Base-by-base conservation (phyloP, 2,329 filamentous ascomycete species). In the Aspergillus carbonarius region DNA sequence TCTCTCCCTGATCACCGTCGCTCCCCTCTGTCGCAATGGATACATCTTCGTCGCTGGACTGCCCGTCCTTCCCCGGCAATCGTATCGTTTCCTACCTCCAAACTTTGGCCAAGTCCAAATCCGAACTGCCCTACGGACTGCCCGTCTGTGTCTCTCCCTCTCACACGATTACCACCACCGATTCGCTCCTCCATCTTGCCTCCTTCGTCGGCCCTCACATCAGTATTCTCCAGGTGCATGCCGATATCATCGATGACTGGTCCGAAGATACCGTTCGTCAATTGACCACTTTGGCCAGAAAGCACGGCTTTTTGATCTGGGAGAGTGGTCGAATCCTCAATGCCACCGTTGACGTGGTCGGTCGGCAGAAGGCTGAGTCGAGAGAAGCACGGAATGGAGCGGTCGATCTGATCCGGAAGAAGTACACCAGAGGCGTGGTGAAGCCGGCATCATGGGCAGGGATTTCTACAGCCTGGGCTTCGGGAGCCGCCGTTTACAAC, bases 191-290 rank as follows among this genome's bases (percentile, higher is more conserved):
- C 17, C 75, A 77, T 44, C 74, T 87, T 9, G 84, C 84, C 30
- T 80, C 84, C 61, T 80, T 85, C 35, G 78, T 86, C 15, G 85
- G 85, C 59, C 83, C 86, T 63, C 80, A 82, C 60, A 86, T 87
- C 58, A 85, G 83, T 63, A 72, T 87, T 27, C 76, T 87, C 56
- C 85, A 86, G 71, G 83, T 85, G 4, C 83, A 86, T 67, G 84
- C 83, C 56, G 85, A 87, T 71, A 85, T 85, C 54, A 82, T 87
- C 64, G 79, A 81, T 61, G 85, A 87, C 71, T 87, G 84, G 78
- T 80, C 79, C 13, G 80, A 83, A 59, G 78, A 82, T 58, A 85
- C 83, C 1, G 81, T 82, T 32, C 69, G 71, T 20, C 69, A 72
- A 53, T 67, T 78, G 55, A 71, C 63, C 18, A 63, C 63, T 30